Evolutionary conservation across 129 eudicot species (phyloP), one percentile per base, ranked within the genome.

Genomic region (Centella asiatica): DNA sequence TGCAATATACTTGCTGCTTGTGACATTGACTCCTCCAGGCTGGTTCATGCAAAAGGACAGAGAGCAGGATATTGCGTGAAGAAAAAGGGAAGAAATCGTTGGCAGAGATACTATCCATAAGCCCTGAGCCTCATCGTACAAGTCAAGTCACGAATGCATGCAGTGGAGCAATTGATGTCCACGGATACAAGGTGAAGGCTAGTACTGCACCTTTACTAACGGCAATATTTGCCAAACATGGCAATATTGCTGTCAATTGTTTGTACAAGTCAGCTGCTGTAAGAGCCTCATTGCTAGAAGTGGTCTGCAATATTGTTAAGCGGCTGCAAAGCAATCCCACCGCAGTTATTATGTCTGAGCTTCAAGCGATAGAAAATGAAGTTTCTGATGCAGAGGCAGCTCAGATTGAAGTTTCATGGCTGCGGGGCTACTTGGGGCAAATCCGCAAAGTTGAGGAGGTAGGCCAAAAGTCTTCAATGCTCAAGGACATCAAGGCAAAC

Each of bases 151-250:
- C 22, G 7, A 20, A 33, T 8, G 59, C 25, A 13, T 18, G 42
- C 33, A 48, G 52, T 45, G 75, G 23, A 12, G 32, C 39, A 34
- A 68, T 66, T 50, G 62, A 69, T 61, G 59, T 76, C 1, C 63
- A 58, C 25, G 77, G 80, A 32, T 81, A 77, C 72, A 70, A 62
- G 33, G 79, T 81, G 56, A 81, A 76, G 69, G 31, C 66, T 42
- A 51, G 57, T 25, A 61, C 24, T 56, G 82, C 74, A 27, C 69
- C 69, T 0, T 27, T 73, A 48, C 74, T 77, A 18, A 60, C 45
- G 32, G 57, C 86, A 49, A 77, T 77, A 32, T 57, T 81, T 34
- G 69, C 62, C 46, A 66, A 36, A 11, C 60, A 76, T 18, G 81
- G 77, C 19, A 73, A 76, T 53, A 76, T 76, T 42, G 76, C 74